Percentiles rank a stretch among this genome's conserved stretches.
Evolutionary conservation across 2,329 filamentous ascomycete genomes (phyloP).

Genomic region (Penicillium sp.): DNA sequence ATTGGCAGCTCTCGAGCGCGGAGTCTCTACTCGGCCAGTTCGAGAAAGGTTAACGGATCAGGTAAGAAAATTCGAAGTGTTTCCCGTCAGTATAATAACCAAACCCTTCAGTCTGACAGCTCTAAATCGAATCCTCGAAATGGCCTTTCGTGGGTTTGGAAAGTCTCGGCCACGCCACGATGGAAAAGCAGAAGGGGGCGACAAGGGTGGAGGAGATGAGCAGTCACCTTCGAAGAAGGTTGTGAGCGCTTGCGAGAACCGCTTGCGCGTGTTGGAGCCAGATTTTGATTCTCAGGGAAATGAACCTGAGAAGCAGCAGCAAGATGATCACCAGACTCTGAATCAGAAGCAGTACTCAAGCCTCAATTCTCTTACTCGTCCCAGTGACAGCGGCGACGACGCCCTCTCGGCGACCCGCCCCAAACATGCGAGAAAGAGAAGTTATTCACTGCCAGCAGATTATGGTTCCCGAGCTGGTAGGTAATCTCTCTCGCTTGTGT

Average conservation of each 20-base stretch:
- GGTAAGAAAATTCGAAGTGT: background rate
- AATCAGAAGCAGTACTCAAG: background rate
- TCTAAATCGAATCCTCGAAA: background rate
- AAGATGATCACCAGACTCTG: background rate
- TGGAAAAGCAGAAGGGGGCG: background rate
- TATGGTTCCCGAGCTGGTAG: background rate
- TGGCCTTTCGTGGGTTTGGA: background rate
- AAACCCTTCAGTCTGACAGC: background rate
- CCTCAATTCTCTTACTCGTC: background rate
- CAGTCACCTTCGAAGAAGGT: background rate
- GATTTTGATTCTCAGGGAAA: background rate
- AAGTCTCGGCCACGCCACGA: background rate
- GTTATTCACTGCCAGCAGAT: constrained; percentile 1
- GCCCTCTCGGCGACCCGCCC: background rate
- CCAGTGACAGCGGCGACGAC: background rate
- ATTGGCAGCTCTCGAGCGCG: background rate
- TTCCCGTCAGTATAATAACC: background rate
- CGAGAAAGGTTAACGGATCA: background rate
- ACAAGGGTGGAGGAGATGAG: background rate
- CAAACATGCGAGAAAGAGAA: background rate
- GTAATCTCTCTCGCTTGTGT: background rate
- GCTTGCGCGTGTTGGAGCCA: background rate
- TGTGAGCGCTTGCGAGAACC: background rate
- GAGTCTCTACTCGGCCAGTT: background rate
- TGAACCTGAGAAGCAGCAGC: background rate